phyloP scores from a whole-genome alignment of 2,329 filamentous ascomycete genomes.

The Colletotrichum neosansevieriae region DNA sequence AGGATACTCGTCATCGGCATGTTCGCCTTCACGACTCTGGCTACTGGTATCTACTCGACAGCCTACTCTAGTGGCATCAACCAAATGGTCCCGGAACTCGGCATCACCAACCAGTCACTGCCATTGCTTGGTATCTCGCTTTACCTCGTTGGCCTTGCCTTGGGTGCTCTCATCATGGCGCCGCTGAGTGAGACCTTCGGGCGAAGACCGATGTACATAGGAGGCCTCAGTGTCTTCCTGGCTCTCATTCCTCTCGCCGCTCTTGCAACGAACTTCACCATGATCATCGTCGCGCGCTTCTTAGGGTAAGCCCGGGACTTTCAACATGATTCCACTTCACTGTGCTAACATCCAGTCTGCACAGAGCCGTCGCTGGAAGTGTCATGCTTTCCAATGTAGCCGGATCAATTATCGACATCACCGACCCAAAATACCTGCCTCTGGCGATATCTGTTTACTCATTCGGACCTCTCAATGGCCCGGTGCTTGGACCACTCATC shows the following conservation, averaged over 20 bases:
- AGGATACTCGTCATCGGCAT: slow-evolving; percentile 30
- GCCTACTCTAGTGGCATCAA: slow-evolving; percentile 35
- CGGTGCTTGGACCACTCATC: slow-evolving; percentile 43
- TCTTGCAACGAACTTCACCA: slow-evolving; percentile 61
- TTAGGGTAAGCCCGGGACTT: slow-evolving; percentile 13
- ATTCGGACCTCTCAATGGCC: slow-evolving; percentile 73
- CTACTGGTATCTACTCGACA: slow-evolving; percentile 31
- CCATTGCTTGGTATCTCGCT: slow-evolving; percentile 71
- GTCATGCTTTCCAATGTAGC: slow-evolving; percentile 74
- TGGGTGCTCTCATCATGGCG: slow-evolving; percentile 70
- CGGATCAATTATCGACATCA: slow-evolving; percentile 72
- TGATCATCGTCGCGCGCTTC: slow-evolving; percentile 68
- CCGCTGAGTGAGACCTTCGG: slow-evolving; percentile 69
- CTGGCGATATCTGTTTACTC: slow-evolving; percentile 73
- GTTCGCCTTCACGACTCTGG: slow-evolving; percentile 36
- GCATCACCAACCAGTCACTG: slow-evolving; percentile 53
- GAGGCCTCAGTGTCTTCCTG: slow-evolving; percentile 65
- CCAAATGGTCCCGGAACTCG: slow-evolving; percentile 20
- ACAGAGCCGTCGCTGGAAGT: slow-evolving; percentile 67
- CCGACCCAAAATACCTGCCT: slow-evolving; percentile 69
- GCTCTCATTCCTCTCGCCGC: slow-evolving; percentile 62
- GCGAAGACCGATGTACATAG: slow-evolving; percentile 65
- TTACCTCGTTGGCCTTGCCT: slow-evolving; percentile 71
- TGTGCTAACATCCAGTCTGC: slow-evolving; percentile 46
- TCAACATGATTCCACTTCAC: too few relatives aligned